Percentiles rank a stretch among this genome's conserved stretches.
Conservation (phyloP, 306 rosid genomes). For the Vigna unguiculata region DNA sequence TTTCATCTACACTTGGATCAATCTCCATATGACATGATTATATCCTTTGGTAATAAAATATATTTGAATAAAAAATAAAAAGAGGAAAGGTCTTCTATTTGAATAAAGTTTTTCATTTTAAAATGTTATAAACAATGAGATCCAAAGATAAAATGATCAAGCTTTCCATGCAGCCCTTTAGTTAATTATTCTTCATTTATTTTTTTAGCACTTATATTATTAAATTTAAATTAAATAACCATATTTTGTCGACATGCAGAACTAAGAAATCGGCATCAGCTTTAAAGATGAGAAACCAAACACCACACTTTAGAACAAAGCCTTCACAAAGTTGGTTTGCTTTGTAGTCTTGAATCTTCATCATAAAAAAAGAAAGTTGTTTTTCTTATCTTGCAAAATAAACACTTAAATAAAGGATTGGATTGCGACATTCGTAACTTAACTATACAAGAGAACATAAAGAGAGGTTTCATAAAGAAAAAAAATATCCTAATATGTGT, state of each 20-base stretch:
- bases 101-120: not conserved
- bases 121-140: not conserved
- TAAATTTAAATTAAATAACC: not conserved
- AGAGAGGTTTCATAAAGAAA: not conserved
- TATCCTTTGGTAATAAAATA: too few relatives aligned
- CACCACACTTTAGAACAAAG: conserved; percentile 12
- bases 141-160: not conserved
- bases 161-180: too few relatives aligned
- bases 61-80: not conserved
- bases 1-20: not conserved
- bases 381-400: not conserved
- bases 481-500: not conserved
- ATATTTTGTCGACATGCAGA: not conserved
- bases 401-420: not conserved
- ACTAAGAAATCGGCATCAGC: not conserved
- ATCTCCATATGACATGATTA: not conserved
- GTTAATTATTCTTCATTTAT: not conserved
- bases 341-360: conserved; percentile 10
- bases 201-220: not conserved
- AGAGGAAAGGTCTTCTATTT: not conserved
- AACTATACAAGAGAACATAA: not conserved
- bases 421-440: not conserved
- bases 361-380: not conserved
- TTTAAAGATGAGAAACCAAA: not conserved
- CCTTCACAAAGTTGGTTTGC: conserved; percentile 11